A percentile compares a stretch with the other conserved stretches of the same genome.
These are phyloP conservation scores for Aspergillus biplanus DNA, from an alignment of 495 filamentous ascomycete genomes.

Conservation along the genomic window DNA sequence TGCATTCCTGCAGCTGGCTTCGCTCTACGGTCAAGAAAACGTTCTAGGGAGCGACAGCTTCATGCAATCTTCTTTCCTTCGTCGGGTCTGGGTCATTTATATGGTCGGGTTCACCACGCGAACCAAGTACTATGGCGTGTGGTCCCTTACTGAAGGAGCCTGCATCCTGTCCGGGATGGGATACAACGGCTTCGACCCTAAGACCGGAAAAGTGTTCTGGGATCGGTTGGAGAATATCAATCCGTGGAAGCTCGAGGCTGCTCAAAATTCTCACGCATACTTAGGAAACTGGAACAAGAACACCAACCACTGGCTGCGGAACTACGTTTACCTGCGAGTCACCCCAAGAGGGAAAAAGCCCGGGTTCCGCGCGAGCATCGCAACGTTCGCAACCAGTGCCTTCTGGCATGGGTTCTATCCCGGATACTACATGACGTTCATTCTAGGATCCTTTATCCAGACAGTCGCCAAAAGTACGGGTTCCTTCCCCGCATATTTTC, in stretches of 20 bases:
- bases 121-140: conserved; percentile 94
- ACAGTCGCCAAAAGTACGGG: conserved; percentile 88
- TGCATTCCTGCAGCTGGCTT: conserved; percentile 72
- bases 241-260: conserved; percentile 78
- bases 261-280: conserved; percentile 88
- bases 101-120: conserved; percentile 81
- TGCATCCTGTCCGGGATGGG: conserved; percentile 94
- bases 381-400: conserved; percentile 90
- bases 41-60: conserved; percentile 62
- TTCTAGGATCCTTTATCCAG: conserved; percentile 87
- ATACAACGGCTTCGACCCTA: conserved; percentile 88
- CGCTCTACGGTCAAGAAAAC: conserved; percentile 62
- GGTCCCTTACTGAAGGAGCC: conserved; percentile 89
- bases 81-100: conserved; percentile 75
- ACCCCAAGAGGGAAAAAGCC: conserved; percentile 96
- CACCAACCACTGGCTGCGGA: conserved; percentile 94
- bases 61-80: conserved; percentile 66
- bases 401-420: conserved; percentile 99
- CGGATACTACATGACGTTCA: conserved; percentile 90
- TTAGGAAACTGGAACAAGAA: conserved; percentile 97
- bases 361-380: conserved; percentile 91
- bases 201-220: conserved; percentile 83
- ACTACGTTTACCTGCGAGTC: conserved; percentile 94
- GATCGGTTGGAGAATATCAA: conserved; percentile 86
- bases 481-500: not conserved